Base-by-base conservation (phyloP, 148 eudicot species). In the Arctostaphylos glauca region DNA sequence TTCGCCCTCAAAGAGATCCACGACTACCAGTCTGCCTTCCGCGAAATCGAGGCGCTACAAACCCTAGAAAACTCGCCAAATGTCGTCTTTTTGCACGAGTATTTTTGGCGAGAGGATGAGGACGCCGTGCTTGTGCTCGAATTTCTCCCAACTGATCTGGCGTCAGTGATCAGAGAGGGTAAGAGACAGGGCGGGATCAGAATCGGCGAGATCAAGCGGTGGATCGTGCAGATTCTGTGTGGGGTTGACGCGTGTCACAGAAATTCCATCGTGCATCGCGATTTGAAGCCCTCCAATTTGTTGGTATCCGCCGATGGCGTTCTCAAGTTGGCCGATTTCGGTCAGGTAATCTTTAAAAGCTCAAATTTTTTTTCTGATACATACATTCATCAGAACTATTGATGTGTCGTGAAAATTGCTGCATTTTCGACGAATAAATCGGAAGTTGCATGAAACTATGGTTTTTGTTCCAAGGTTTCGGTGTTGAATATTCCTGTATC, bases 1-100 rank as follows among this genome's bases (percentile, higher is more conserved):
- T 92, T 94, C 50, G 99, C 99, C 10, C 89, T 96, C 19, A 96
- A 96, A 74, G 99, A 96, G 85, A 87, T 96, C 83, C 98, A 96
- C 88, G 98, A 96, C 81, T 90, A 90, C 78, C 93, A 89, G 56
- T 92, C 94, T 55, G 93, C 95, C 0, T 84, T 85, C 73, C 93
- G 99, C 2, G 99, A 96, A 74, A 96, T 96, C 86, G 97, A 93
- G 23, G 92, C 99, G 13, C 91, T 95, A 6, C 92, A 91, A 47
- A 74, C 86, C 16, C 91, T 94, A 0, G 90, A 89, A 49, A 85
- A 89, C 84, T 88, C 90, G 83, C 98, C 94, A 0, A 93, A 96
- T 88, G 87, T 96, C 85, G 93, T 96, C 81, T 84, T 80, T 16
- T 72, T 96, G 86, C 89, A 84, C 87, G 99, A 96, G 88, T 92